Evolutionary conservation across 345 rosid genomes (phyloP).

Genomic region (Rhizophora mangle): DNA sequence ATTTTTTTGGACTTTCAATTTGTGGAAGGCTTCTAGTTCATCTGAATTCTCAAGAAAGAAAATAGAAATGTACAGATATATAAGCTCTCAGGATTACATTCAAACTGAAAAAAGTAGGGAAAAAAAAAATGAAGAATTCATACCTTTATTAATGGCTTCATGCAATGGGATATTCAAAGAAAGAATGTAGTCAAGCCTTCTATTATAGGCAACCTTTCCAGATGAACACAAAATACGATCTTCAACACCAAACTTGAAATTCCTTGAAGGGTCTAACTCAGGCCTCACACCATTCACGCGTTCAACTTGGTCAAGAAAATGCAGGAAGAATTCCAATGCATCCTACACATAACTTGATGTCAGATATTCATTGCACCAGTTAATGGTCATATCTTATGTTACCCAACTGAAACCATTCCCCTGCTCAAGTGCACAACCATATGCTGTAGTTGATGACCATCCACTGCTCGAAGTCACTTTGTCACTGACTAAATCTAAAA

Average conservation of each 20-base stretch:
- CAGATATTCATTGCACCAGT: not conserved
- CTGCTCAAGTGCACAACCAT: no score
- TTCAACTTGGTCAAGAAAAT: slow-evolving; percentile 91
- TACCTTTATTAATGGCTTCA: slow-evolving; percentile 87
- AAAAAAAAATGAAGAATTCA: slow-evolving; percentile 7
- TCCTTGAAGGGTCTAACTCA: slow-evolving; percentile 74
- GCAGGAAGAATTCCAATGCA: slow-evolving; percentile 93
- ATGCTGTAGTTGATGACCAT: no score
- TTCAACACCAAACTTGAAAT: slow-evolving; percentile 97
- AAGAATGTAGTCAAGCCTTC: slow-evolving; percentile 86
- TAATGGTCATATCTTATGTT: not conserved
- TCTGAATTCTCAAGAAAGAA: slow-evolving; percentile 48
- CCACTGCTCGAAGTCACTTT: no score
- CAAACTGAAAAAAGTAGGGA: slow-evolving; percentile 5
- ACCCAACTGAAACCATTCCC: not conserved
- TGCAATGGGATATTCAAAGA: slow-evolving; percentile 89
- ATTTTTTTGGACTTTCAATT: slow-evolving; percentile 60
- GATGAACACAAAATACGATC: slow-evolving; percentile 86
- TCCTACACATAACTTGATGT: slow-evolving; percentile 48
- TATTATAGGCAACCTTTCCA: slow-evolving; percentile 87
- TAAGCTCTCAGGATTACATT: not conserved
- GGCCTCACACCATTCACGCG: slow-evolving; percentile 57
- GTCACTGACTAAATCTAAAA: no score
- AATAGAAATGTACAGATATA: not conserved
- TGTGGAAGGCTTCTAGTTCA: slow-evolving; percentile 67